phyloP scores from a whole-genome alignment of 2,329 filamentous ascomycete species.

The Sclerotiophoma versabilis region DNA sequence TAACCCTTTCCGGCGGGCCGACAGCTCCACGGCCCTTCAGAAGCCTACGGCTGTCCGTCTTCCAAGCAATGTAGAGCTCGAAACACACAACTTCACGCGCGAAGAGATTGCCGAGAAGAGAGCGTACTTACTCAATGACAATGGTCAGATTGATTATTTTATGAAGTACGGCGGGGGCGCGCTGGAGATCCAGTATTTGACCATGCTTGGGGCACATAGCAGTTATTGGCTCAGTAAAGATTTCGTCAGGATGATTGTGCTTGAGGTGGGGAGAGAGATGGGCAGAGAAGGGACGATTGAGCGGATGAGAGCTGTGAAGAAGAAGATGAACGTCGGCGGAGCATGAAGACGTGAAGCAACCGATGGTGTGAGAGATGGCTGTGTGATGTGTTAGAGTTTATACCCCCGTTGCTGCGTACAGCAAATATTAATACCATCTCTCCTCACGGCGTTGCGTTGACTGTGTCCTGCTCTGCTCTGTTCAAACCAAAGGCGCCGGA shows the following conservation, averaged over 20 bases:
- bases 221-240: constrained; percentile 91
- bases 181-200: constrained; percentile 93
- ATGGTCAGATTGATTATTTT: constrained; percentile 93
- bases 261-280: constrained; percentile 80
- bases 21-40: constrained; percentile 28
- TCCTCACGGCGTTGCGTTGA: too few species aligned
- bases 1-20: constrained; percentile 50
- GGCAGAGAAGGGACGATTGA: constrained; percentile 67
- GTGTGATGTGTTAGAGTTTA: too few species aligned
- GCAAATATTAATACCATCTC: too few species aligned
- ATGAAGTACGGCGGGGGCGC: constrained; percentile 83
- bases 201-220: constrained; percentile 94
- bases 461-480: too few species aligned
- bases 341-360: too few species aligned
- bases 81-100: constrained; percentile 91
- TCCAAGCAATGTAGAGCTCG: constrained; percentile 75
- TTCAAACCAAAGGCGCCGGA: too few species aligned
- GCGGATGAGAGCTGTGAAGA: constrained; percentile 64
- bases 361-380: too few species aligned
- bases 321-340: constrained; percentile 35
- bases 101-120: constrained; percentile 93
- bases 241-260: constrained; percentile 87
- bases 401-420: too few species aligned
- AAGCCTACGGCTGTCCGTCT: constrained; percentile 48
- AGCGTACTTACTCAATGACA: constrained; percentile 89